Percentiles rank a stretch among this genome's conserved stretches.
Conservation (phyloP, 164 flowering plant species). For the Magnolia kwangsiensis region DNA sequence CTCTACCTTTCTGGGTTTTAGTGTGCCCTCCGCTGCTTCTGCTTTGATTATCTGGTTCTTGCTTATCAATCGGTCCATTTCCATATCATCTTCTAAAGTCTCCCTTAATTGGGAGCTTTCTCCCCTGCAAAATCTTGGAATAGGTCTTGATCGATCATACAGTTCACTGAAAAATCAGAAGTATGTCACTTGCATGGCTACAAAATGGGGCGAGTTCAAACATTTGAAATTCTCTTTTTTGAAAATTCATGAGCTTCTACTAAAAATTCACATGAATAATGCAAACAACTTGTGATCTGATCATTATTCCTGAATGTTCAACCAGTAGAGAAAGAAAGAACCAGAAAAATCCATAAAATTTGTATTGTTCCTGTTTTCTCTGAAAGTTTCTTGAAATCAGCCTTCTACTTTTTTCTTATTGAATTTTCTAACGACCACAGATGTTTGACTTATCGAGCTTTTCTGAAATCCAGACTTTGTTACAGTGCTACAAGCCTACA, state of each 20-base stretch:
- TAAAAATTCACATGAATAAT: too few relatives aligned
- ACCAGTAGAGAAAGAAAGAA: too few relatives aligned
- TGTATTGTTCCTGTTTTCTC: too few relatives aligned
- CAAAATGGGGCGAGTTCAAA: background rate
- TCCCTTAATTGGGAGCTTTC: constrained; percentile 52
- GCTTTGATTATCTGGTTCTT: constrained; percentile 59
- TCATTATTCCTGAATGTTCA: background rate
- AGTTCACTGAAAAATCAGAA: background rate
- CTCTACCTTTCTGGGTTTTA: constrained; percentile 68
- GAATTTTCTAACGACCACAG: background rate
- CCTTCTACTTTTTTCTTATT: background rate
- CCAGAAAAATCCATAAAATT: background rate
- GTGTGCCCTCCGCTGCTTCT: constrained; percentile 53
- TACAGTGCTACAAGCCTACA: background rate
- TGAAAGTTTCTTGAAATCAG: background rate
- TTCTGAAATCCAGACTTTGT: background rate
- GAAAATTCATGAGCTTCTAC: too few relatives aligned
- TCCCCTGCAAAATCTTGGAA: constrained; percentile 43
- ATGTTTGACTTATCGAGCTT: background rate
- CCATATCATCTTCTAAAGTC: constrained; percentile 59
- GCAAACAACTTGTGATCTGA: too few relatives aligned
- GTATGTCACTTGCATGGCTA: background rate
- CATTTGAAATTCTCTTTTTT: background rate
- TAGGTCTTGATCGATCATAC: background rate
- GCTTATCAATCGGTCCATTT: constrained; percentile 60